Conservation (phyloP, 208 protist species). For the Trypanosoma avium region DNA sequence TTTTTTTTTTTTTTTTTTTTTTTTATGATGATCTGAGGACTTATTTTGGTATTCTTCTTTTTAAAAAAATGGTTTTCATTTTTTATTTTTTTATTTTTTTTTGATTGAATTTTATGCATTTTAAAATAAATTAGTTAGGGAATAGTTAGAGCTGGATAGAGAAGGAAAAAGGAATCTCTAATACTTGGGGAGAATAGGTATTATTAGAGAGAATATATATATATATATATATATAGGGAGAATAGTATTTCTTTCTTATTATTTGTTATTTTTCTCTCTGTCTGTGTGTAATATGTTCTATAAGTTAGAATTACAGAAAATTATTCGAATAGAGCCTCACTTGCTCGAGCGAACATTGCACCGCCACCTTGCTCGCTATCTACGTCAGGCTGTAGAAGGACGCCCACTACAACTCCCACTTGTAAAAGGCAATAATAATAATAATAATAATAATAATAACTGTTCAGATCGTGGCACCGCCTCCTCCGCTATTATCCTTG, state of each 20-base stretch:
- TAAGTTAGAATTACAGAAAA: constrained; percentile 72
- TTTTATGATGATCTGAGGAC: too few relatives aligned
- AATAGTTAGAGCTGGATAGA: too few relatives aligned
- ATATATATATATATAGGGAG: constrained; percentile 13
- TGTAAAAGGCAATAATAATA: too few relatives aligned
- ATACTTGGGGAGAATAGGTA: too few relatives aligned
- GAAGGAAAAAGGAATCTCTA: too few relatives aligned
- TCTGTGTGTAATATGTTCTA: constrained; percentile 63
- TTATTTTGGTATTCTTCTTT: too few relatives aligned
- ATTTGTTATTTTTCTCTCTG: constrained; percentile 24
- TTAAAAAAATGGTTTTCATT: constrained; percentile 8
- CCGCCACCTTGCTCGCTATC: constrained; percentile 61
- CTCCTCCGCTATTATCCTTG: constrained; percentile 74
- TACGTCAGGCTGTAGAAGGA: constrained; percentile 76
- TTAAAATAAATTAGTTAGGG: too few relatives aligned
- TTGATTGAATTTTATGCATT: too few relatives aligned
- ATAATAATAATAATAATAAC: too few relatives aligned
- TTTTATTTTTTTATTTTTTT: constrained; percentile 12
- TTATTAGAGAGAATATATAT: constrained; percentile 16
- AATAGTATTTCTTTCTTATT: neutral
- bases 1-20: constrained; percentile 1
- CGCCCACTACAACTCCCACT: constrained; percentile 49
- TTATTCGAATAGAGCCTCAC: constrained; percentile 62
- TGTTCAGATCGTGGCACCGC: too few relatives aligned
- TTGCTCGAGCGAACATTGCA: constrained; percentile 65